Conservation (phyloP, 73 alveolate genomes). For the Paramecium bursaria region DNA sequence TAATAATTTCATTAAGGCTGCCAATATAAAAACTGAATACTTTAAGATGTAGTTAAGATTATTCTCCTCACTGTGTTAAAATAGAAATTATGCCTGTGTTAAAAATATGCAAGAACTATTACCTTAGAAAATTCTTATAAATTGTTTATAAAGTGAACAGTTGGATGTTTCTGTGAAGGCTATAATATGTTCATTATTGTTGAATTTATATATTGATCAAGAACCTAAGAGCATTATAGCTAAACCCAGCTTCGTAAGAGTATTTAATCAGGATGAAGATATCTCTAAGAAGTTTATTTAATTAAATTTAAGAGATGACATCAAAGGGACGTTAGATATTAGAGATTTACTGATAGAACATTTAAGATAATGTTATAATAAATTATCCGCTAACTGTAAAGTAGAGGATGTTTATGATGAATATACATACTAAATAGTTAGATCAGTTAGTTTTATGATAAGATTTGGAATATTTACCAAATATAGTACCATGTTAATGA, state of each 20-base stretch:
- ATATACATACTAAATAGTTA: conserved; percentile 60
- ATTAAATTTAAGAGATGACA: conserved; percentile 22
- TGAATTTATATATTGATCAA: conserved; percentile 62
- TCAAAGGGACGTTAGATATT: conserved; percentile 12
- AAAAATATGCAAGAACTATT: conserved; percentile 57
- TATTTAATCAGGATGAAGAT: conserved; percentile 33
- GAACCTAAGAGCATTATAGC: conserved; percentile 60
- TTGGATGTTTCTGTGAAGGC: conserved; percentile 59
- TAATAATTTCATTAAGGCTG: background rate
- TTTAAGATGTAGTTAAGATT: conserved; percentile 11
- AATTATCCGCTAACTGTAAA: background rate
- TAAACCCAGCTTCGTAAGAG: conserved; percentile 65
- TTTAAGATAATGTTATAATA: conserved; percentile 2
- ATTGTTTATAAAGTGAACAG: background rate
- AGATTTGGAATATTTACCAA: conserved; percentile 62
- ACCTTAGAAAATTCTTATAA: conserved; percentile 32
- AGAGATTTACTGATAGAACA: conserved; percentile 6
- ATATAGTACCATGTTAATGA: background rate
- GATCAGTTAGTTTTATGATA: conserved; percentile 44
- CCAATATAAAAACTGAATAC: background rate
- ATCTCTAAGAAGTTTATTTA: conserved; percentile 30
- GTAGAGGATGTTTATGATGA: conserved; percentile 11
- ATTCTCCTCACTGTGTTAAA: conserved; percentile 46
- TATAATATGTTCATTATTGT: conserved; percentile 39
- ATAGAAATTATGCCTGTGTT: conserved; percentile 69